These are phyloP conservation scores for Platismatia glauca DNA, from an alignment of 495 filamentous ascomycete genomes.

Conservation along the genomic window DNA sequence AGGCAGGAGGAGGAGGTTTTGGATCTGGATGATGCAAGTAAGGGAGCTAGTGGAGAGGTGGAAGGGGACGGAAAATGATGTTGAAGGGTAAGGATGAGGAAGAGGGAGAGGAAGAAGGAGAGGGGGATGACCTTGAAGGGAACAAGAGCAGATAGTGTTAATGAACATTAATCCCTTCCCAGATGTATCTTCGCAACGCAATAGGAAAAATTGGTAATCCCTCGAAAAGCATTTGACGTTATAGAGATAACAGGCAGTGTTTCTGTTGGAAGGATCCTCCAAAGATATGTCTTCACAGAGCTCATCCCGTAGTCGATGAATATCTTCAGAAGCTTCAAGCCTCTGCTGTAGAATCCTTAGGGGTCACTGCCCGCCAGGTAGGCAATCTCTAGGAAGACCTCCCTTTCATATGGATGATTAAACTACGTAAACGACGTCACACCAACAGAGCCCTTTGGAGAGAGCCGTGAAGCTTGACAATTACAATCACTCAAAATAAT, in stretches of 20 bases:
- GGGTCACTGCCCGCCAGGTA: background rate
- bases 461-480: background rate
- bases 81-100: background rate
- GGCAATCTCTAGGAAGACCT: background rate
- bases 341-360: background rate
- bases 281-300: background rate
- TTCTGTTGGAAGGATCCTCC: background rate
- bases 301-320: background rate
- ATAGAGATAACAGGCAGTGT: background rate
- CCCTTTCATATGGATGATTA: too few species aligned
- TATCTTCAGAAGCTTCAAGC: background rate
- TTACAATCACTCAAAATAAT: background rate
- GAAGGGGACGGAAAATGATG: background rate
- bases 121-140: background rate
- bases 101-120: background rate
- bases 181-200: background rate
- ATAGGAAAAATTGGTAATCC: background rate
- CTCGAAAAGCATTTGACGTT: background rate
- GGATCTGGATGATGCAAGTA: conserved; percentile 44
- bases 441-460: background rate
- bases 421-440: too few species aligned
- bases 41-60: conserved; percentile 22
- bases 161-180: background rate
- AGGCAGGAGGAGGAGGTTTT: conserved; percentile 42
- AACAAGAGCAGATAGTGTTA: background rate